Evolutionary conservation across 306 rosid species (phyloP).

Genomic region (Vicia faba): DNA sequence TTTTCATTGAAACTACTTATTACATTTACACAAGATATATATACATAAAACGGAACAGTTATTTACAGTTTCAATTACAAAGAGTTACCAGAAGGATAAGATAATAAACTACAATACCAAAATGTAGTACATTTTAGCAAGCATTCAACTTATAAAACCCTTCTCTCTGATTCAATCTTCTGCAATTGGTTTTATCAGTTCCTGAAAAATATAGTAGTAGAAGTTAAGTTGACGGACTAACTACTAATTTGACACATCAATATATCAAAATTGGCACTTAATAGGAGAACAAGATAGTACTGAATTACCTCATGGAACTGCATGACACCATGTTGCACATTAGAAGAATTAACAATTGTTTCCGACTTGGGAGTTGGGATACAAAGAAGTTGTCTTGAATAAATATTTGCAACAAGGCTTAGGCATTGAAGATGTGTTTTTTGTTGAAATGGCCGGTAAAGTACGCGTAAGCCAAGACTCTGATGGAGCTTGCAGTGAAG

Average conservation of each 20-base stretch:
- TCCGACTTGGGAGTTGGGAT: slow-evolving; percentile 59
- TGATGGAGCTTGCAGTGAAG: slow-evolving; percentile 83
- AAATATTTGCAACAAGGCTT: slow-evolving; percentile 42
- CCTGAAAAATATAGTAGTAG: slow-evolving; percentile 49
- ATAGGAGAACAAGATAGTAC: not conserved
- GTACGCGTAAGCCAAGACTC: slow-evolving; percentile 92
- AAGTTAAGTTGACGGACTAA: not conserved
- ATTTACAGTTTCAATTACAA: slow-evolving; percentile 44
- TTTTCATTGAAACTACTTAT: slow-evolving; percentile 33
- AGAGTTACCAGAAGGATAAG: slow-evolving; percentile 7
- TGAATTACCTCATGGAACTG: slow-evolving; percentile 65
- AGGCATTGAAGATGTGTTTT: slow-evolving; percentile 43
- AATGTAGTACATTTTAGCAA: slow-evolving; percentile 33
- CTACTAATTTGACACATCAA: not conserved
- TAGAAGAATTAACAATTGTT: slow-evolving; percentile 57
- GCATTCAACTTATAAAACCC: slow-evolving; percentile 26
- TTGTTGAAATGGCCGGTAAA: slow-evolving; percentile 63
- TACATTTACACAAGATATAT: slow-evolving; percentile 38
- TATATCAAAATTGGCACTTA: not conserved
- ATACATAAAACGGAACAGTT: slow-evolving; percentile 1
- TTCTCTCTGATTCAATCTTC: slow-evolving; percentile 57
- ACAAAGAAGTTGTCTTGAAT: slow-evolving; percentile 33
- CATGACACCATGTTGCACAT: slow-evolving; percentile 44
- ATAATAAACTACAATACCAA: slow-evolving; percentile 19
- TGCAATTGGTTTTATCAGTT: slow-evolving; percentile 55